These are phyloP conservation scores for Pilatotrama ljubarskyi DNA, from an alignment of 768 basidiomycete genomes.

Conservation along the genomic window DNA sequence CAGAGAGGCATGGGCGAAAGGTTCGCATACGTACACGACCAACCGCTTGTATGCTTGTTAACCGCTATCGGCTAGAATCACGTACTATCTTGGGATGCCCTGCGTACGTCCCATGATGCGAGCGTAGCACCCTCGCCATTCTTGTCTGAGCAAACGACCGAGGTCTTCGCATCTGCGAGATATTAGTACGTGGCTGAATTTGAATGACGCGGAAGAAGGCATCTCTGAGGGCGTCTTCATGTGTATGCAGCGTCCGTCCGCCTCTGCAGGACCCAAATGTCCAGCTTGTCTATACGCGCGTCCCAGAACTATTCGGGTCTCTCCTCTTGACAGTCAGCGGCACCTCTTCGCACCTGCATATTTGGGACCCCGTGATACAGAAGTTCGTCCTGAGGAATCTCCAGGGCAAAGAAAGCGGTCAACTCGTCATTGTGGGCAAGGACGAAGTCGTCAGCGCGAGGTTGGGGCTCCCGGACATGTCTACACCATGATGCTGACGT, in stretches of 20 bases:
- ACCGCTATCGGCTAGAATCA: constrained; percentile 2
- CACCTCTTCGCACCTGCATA: constrained; percentile 63
- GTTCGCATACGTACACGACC: not conserved
- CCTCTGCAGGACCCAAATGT: constrained; percentile 40
- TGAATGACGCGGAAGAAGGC: no score
- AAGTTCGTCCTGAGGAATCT: constrained; percentile 53
- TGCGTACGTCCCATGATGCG: constrained; percentile 37
- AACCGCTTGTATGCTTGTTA: not conserved
- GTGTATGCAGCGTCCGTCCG: constrained; percentile 46
- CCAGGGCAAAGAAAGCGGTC: constrained; percentile 34
- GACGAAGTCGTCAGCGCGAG: constrained; percentile 58
- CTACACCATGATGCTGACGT: not conserved
- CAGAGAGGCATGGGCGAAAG: not conserved
- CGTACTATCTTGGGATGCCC: constrained; percentile 60
- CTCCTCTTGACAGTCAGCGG: constrained; percentile 63
- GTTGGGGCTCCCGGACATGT: constrained; percentile 34
- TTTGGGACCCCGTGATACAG: constrained; percentile 59
- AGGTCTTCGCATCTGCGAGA: constrained; percentile 55
- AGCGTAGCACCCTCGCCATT: constrained; percentile 50
- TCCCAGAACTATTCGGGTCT: constrained; percentile 49
- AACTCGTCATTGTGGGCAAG: constrained; percentile 55
- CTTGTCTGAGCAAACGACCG: constrained; percentile 64
- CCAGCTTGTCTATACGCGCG: constrained; percentile 46
- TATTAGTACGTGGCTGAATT: constrained; percentile 49
- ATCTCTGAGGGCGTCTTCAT: not conserved